A percentile compares a stretch with the other conserved stretches of the same genome.
Evolutionary conservation across 2,329 filamentous ascomycete species (phyloP).

Genomic region (Cordyceps tenuipes): DNA sequence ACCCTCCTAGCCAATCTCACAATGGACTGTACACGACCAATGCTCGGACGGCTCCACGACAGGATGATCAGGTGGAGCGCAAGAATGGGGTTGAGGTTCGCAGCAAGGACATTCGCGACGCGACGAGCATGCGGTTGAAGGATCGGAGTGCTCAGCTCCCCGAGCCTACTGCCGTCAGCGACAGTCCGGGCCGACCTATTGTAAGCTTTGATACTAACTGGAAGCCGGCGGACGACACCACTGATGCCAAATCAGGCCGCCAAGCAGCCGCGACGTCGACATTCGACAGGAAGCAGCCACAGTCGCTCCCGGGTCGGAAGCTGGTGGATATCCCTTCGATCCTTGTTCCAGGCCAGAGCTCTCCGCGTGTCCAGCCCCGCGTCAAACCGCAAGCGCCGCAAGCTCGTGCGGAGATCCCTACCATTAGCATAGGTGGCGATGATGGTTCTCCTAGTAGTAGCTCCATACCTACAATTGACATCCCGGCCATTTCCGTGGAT

Average conservation of each 20-base stretch:
- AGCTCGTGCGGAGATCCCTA: conserved; percentile 22
- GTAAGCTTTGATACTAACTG: conserved; percentile 91
- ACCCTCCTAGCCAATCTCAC: conserved; percentile 73
- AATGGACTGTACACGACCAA: conserved; percentile 76
- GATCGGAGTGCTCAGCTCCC: conserved; percentile 83
- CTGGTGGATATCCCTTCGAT: conserved; percentile 44
- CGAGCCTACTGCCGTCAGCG: conserved; percentile 83
- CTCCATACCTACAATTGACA: conserved; percentile 29
- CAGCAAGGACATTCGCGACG: conserved; percentile 77
- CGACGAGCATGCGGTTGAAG: conserved; percentile 80
- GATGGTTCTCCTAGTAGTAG: conserved; percentile 17
- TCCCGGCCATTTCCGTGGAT: conserved; percentile 43
- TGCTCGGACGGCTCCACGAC: conserved; percentile 23
- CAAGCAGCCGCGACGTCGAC: conserved; percentile 21
- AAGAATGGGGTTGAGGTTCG: conserved; percentile 79
- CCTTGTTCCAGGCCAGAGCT: conserved; percentile 42
- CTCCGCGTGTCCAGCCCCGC: conserved; percentile 21
- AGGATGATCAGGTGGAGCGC: conserved; percentile 41
- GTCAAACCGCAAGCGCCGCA: conserved; percentile 1
- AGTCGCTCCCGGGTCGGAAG: conserved; percentile 23
- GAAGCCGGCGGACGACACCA: conserved; percentile 61
- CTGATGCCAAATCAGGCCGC: conserved; percentile 54
- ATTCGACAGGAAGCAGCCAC: conserved; percentile 22
- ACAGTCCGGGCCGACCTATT: conserved; percentile 83
- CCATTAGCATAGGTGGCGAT: conserved; percentile 27